Percentiles rank a stretch among this genome's conserved stretches.
Evolutionary conservation across 768 basidiomycete genomes (phyloP).

Genomic region (Psilocybe subaeruginosa): DNA sequence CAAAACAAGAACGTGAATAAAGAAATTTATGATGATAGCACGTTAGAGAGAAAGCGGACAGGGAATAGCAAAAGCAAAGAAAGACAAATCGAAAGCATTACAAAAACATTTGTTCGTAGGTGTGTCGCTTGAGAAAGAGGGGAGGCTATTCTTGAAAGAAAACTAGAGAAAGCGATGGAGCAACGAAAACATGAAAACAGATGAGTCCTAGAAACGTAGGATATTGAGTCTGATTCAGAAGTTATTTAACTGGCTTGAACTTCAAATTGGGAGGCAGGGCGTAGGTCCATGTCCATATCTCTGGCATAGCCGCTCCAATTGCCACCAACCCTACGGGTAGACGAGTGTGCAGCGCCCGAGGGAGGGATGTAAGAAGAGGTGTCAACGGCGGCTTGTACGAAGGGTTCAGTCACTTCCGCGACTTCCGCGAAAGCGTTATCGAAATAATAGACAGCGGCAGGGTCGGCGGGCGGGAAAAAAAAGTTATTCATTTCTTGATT

Average conservation of each 20-base stretch:
- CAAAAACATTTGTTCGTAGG: background rate
- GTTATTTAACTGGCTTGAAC: background rate
- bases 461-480: too few relatives aligned
- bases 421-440: background rate
- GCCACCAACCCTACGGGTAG: conserved; percentile 56
- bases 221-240: background rate
- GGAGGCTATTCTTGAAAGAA: background rate
- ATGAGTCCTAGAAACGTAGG: background rate
- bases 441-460: background rate
- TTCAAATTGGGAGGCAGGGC: background rate
- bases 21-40: background rate
- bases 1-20: conserved; percentile 61
- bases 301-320: conserved; percentile 31
- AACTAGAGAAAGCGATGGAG: background rate
- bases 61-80: conserved; percentile 41
- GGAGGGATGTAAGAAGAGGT: conserved; percentile 50
- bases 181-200: background rate
- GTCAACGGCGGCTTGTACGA: conserved; percentile 1
- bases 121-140: background rate
- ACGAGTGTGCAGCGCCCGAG: conserved; percentile 51
- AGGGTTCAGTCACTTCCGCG: background rate
- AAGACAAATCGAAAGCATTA: conserved; percentile 6
- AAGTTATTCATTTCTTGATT: background rate
- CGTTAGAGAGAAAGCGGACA: conserved; percentile 40
- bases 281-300: background rate